phyloP scores from a whole-genome alignment of 345 rosid species.

The Rhizophora apiculata region DNA sequence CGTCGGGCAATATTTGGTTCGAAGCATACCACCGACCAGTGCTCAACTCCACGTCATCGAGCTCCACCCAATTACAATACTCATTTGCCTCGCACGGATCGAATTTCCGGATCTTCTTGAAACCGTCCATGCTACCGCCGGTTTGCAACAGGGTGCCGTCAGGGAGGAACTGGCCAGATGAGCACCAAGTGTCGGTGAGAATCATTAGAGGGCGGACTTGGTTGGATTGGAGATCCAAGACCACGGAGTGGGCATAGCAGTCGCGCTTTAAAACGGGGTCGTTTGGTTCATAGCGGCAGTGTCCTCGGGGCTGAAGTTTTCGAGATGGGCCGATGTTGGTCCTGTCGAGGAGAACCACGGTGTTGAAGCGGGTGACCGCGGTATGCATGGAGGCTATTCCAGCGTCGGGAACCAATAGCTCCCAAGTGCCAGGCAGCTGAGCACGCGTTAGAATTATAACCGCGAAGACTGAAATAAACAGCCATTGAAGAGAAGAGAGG shows the following conservation, averaged over 20 bases:
- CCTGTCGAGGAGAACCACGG: slow-evolving; percentile 80
- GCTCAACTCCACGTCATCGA: slow-evolving; percentile 19
- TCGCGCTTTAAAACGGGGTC: slow-evolving; percentile 58
- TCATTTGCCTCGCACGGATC: slow-evolving; percentile 19
- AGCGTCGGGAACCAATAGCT: slow-evolving; percentile 57
- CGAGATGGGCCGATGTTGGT: slow-evolving; percentile 82
- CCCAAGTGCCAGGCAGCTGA: slow-evolving; percentile 84
- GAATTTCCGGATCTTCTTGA: slow-evolving; percentile 28
- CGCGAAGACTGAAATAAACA: slow-evolving; percentile 12
- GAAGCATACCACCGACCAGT: slow-evolving; percentile 73
- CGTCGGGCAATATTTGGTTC: slow-evolving; percentile 76
- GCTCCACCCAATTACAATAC: slow-evolving; percentile 29
- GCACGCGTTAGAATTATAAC: slow-evolving; percentile 22
- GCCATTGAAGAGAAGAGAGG: slow-evolving; percentile 12
- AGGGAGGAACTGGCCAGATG: slow-evolving; percentile 31
- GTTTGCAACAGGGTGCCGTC: slow-evolving; percentile 27
- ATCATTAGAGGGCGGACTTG: slow-evolving; percentile 21
- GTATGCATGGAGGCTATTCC: slow-evolving; percentile 97
- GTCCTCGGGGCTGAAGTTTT: slow-evolving; percentile 46
- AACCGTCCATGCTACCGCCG: slow-evolving; percentile 29
- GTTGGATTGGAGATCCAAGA: slow-evolving; percentile 19
- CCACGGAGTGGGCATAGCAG: slow-evolving; percentile 58
- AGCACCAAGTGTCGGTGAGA: slow-evolving; percentile 38
- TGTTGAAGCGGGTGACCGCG: slow-evolving; percentile 90
- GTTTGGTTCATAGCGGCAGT: slow-evolving; percentile 53